A percentile compares a stretch with the other conserved stretches of the same genome.
Conservation (phyloP, 345 rosid species). For the Ceriops zippeliana region DNA sequence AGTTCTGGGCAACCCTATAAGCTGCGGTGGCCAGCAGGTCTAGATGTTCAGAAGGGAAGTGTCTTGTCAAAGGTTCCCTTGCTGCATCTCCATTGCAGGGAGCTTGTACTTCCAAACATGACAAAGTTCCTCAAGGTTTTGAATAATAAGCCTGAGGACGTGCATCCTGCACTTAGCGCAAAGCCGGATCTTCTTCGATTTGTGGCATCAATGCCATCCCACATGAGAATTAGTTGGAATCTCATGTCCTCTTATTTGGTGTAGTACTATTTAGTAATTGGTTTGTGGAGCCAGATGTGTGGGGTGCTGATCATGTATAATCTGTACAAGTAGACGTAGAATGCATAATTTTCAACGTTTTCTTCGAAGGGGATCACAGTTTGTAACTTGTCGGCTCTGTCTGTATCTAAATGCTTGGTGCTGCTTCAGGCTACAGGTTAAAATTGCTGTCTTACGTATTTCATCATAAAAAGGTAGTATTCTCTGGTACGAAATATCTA, state of each 20-base stretch:
- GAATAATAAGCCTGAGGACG: slow-evolving; percentile 27
- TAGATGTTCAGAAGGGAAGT: slow-evolving; percentile 91
- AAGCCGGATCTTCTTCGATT: slow-evolving; percentile 66
- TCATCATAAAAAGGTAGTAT: no score
- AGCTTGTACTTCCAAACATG: slow-evolving; percentile 79
- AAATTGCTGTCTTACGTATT: no score
- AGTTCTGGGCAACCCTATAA: slow-evolving; percentile 65
- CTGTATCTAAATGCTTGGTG: no score
- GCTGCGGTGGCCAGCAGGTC: slow-evolving; percentile 71
- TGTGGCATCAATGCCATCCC: slow-evolving; percentile 76
- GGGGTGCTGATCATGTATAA: neutral
- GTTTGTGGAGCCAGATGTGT: neutral
- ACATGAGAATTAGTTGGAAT: slow-evolving; percentile 96
- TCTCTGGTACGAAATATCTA: no score
- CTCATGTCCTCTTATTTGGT: slow-evolving; percentile 87
- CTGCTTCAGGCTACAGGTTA: no score
- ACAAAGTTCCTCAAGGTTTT: slow-evolving; percentile 52
- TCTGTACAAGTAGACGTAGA: no score
- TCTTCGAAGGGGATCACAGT: no score
- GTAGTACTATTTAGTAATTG: slow-evolving; percentile 4
- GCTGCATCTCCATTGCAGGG: slow-evolving; percentile 82
- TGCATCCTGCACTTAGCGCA: slow-evolving; percentile 20
- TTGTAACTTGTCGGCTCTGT: no score
- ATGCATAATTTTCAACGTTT: no score
- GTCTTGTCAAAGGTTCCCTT: slow-evolving; percentile 85